phyloP scores from a whole-genome alignment of 73 alveolate species.

The Tetrahymena borealis region DNA sequence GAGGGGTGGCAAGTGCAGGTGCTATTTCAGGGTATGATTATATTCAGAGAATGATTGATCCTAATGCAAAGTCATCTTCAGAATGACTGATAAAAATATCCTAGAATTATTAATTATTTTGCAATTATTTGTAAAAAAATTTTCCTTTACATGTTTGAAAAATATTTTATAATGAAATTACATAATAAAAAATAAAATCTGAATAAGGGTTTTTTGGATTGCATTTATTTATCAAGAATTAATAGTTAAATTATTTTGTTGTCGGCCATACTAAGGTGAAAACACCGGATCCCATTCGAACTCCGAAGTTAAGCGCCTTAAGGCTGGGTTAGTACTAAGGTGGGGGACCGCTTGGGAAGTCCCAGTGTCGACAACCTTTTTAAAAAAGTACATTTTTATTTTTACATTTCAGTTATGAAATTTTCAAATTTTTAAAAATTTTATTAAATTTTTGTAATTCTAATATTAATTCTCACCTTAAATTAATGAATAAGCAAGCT shows the following conservation, averaged over 20 bases:
- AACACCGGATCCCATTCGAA: constrained; percentile 99
- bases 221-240: too few relatives aligned
- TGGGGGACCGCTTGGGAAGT: constrained; percentile 99
- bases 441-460: background rate
- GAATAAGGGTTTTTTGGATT: too few relatives aligned
- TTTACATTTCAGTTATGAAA: background rate
- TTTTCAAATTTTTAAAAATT: background rate
- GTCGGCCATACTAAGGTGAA: constrained; percentile 96
- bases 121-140: too few relatives aligned
- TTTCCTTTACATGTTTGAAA: too few relatives aligned
- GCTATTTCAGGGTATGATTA: background rate
- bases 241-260: constrained; percentile 62
- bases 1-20: background rate
- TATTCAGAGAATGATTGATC: too few relatives aligned
- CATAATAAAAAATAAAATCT: too few relatives aligned
- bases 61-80: too few relatives aligned
- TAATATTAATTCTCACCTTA: too few relatives aligned
- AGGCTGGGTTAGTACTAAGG: constrained; percentile 98
- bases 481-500: too few relatives aligned
- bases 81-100: too few relatives aligned
- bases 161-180: too few relatives aligned
- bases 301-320: constrained; percentile 99
- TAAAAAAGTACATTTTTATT: background rate
- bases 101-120: too few relatives aligned
- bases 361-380: constrained; percentile 72